Percentiles rank a stretch among this genome's conserved stretches.
Evolutionary conservation across 768 basidiomycete species (phyloP).

Genomic region (Tulasnella sp.): DNA sequence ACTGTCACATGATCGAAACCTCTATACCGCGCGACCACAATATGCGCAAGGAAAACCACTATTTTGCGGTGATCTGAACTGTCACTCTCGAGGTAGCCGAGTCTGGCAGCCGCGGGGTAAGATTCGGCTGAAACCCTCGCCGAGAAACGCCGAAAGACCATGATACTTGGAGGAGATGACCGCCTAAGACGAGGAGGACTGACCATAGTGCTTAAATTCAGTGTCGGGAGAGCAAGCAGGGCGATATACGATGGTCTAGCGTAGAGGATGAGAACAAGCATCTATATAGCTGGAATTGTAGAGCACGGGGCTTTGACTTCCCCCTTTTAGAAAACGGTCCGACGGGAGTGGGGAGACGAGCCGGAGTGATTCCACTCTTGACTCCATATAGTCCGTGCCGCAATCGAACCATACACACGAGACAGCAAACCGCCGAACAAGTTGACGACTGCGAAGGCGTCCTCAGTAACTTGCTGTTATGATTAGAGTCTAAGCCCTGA

Average conservation of each 20-base stretch:
- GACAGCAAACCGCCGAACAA: neutral
- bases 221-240: neutral
- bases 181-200: neutral
- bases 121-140: neutral
- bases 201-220: neutral
- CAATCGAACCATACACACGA: conserved; percentile 8
- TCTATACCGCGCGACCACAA: neutral
- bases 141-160: conserved; percentile 12
- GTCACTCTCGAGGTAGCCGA: neutral
- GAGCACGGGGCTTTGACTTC: neutral
- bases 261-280: neutral
- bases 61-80: neutral
- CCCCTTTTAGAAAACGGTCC: conserved; percentile 11
- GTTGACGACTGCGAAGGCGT: neutral
- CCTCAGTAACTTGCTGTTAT: neutral
- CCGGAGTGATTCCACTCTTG: neutral
- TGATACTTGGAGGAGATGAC: neutral
- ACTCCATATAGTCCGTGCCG: conserved; percentile 10
- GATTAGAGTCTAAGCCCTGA: conserved; percentile 16
- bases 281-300: neutral
- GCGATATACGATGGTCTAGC: neutral
- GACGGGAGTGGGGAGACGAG: neutral
- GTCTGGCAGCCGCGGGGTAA: neutral
- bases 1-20: neutral
- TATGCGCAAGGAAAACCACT: neutral